Evolutionary conservation across 805 yeast species (phyloP).

Genomic region (Candida nitratophila): DNA sequence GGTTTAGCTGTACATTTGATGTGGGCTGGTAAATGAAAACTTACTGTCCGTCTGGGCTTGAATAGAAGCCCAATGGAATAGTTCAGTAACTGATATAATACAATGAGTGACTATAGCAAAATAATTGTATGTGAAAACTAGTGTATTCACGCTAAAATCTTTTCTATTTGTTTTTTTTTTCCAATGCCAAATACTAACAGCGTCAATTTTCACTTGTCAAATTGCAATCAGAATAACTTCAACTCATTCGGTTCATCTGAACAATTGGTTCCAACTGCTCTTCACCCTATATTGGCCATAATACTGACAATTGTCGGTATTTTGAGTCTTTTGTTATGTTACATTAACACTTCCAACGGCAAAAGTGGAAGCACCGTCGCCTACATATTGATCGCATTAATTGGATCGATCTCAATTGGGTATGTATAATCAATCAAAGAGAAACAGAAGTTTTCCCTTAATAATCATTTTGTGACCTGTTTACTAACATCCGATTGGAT

Average conservation of each 20-base stretch:
- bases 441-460: too few species aligned
- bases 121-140: neutral
- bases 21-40: too few species aligned
- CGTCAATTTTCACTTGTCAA: neutral
- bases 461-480: too few species aligned
- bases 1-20: too few species aligned
- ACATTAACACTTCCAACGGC: constrained; percentile 1
- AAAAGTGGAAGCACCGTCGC: neutral
- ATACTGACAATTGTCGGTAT: constrained; percentile 7
- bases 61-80: too few species aligned
- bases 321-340: constrained; percentile 5
- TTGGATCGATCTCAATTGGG: constrained; percentile 17
- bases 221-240: neutral
- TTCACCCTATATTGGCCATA: constrained; percentile 12
- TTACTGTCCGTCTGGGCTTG: too few species aligned
- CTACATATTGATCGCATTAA: constrained; percentile 12
- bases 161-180: too few species aligned
- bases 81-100: too few species aligned
- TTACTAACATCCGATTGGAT: too few species aligned
- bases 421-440: neutral
- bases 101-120: neutral
- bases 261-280: constrained; percentile 7
- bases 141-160: too few species aligned
- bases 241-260: neutral
- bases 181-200: neutral